phyloP scores from a whole-genome alignment of 2,329 filamentous ascomycete species.

The Plenodomus lindquistii region DNA sequence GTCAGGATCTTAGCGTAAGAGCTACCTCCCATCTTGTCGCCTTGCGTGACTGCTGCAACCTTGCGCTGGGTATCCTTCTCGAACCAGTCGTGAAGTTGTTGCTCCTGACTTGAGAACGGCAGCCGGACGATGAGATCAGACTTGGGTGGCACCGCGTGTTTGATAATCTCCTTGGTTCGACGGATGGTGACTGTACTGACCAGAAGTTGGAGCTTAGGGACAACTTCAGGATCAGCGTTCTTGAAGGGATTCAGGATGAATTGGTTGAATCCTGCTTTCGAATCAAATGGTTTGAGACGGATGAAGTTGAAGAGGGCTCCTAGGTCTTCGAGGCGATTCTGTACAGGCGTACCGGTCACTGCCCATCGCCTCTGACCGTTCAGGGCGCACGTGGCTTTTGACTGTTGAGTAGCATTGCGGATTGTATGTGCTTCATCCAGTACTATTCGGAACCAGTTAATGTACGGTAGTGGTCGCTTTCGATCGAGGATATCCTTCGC shows the following conservation, averaged over 20 bases:
- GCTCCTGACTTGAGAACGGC: constrained; percentile 75
- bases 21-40: constrained; percentile 73
- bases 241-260: constrained; percentile 88
- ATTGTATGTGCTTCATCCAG: constrained; percentile 96
- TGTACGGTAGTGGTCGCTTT: constrained; percentile 71
- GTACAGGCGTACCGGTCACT: constrained; percentile 94
- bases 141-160: constrained; percentile 67
- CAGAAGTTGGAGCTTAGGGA: constrained; percentile 82
- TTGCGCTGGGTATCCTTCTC: constrained; percentile 78
- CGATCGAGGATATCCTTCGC: constrained; percentile 70
- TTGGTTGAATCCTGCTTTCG: constrained; percentile 73
- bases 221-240: constrained; percentile 77
- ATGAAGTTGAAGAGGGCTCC: constrained; percentile 86
- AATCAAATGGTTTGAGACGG: constrained; percentile 81
- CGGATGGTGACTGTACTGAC: constrained; percentile 94
- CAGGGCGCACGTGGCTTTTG: constrained; percentile 80
- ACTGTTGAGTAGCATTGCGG: constrained; percentile 81
- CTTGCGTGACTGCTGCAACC: constrained; percentile 72
- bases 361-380: constrained; percentile 87
- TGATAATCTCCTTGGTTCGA: constrained; percentile 78
- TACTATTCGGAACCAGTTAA: constrained; percentile 92
- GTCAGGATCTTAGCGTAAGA: constrained; percentile 94
- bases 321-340: constrained; percentile 86
- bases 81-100: constrained; percentile 80
- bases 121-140: constrained; percentile 74